phyloP scores from a whole-genome alignment of 1,284 basidiomycete genomes.

The Ganoderma lingzhi region DNA sequence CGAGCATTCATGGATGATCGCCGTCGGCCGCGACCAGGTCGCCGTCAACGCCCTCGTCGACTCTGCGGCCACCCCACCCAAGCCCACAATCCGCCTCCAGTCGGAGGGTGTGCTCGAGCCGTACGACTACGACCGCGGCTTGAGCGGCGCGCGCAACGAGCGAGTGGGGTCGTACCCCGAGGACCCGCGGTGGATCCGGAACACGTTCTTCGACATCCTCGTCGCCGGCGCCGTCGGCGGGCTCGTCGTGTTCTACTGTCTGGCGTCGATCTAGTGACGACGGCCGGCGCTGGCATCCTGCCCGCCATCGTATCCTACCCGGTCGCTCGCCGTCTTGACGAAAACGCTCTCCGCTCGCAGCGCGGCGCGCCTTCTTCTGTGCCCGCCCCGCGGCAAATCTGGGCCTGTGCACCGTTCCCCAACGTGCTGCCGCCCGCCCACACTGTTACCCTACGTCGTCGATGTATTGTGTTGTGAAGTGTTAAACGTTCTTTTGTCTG shows the following conservation, averaged over 20 bases:
- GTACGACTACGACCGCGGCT: constrained; percentile 27
- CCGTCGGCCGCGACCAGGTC: constrained; percentile 33
- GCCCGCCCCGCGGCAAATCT: not conserved
- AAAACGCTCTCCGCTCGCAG: not conserved
- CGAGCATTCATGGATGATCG: constrained; percentile 34
- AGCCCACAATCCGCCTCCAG: constrained; percentile 3
- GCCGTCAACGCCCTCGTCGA: constrained; percentile 32
- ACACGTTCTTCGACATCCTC: constrained; percentile 35
- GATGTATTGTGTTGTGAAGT: constrained; percentile 11
- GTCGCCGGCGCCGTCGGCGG: constrained; percentile 36
- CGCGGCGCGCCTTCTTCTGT: not conserved
- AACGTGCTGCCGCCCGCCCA: not conserved
- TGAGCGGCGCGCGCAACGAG: constrained; percentile 25
- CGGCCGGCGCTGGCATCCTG: not conserved
- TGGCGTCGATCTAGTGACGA: constrained; percentile 16
- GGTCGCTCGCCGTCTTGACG: not conserved
- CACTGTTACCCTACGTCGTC: not conserved
- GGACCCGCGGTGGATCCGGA: constrained; percentile 27
- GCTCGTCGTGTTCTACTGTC: constrained; percentile 29
- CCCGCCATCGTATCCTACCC: not conserved
- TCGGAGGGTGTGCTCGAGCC: constrained; percentile 7
- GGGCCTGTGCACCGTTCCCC: not conserved
- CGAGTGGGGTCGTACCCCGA: constrained; percentile 34
- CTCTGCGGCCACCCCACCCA: constrained; percentile 19
- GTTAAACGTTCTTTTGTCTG: not conserved